These are phyloP conservation scores for Cyphellophora attinorum DNA, from an alignment of 2,329 filamentous ascomycete genomes.

Conservation along the genomic window DNA sequence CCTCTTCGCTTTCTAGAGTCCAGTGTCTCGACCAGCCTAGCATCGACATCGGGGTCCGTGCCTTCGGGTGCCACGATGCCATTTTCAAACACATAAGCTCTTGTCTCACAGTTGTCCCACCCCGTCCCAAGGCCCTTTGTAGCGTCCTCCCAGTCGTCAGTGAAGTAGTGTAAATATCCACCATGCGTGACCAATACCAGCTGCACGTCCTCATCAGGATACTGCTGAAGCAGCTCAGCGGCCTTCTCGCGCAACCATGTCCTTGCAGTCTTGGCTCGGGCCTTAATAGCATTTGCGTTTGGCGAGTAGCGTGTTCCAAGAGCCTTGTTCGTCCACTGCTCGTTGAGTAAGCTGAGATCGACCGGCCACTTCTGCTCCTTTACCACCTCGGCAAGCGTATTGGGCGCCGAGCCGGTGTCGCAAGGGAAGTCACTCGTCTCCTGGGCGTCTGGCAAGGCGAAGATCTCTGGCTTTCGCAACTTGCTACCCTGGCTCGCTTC, in stretches of 20 bases:
- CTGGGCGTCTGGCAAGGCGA: slow-evolving; percentile 66
- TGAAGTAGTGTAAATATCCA: slow-evolving; percentile 75
- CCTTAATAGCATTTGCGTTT: slow-evolving; percentile 43
- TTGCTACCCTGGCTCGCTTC: background rate
- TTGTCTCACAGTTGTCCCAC: slow-evolving; percentile 65
- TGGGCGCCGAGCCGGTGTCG: slow-evolving; percentile 58
- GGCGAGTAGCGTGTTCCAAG: slow-evolving; percentile 34
- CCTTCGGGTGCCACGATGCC: slow-evolving; percentile 38
- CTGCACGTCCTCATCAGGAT: slow-evolving; percentile 47
- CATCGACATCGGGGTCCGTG: slow-evolving; percentile 28
- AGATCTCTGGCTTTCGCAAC: slow-evolving; percentile 39
- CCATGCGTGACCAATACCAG: slow-evolving; percentile 75
- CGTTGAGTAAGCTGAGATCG: slow-evolving; percentile 52
- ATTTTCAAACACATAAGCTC: slow-evolving; percentile 56
- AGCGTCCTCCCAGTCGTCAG: slow-evolving; percentile 64
- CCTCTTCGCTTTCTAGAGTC: slow-evolving; percentile 33
- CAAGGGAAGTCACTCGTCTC: slow-evolving; percentile 67
- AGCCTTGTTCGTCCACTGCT: slow-evolving; percentile 64
- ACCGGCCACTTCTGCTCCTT: slow-evolving; percentile 43
- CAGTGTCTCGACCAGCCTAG: slow-evolving; percentile 30
- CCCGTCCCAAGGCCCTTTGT: slow-evolving; percentile 38
- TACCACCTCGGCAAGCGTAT: slow-evolving; percentile 52
- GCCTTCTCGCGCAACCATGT: slow-evolving; percentile 48
- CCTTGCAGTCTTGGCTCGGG: slow-evolving; percentile 52
- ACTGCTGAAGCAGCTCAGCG: slow-evolving; percentile 44